Percentiles rank a stretch among this genome's conserved stretches.
Evolutionary conservation across 345 rosid species (phyloP).

Genomic region (Angophora floribunda): DNA sequence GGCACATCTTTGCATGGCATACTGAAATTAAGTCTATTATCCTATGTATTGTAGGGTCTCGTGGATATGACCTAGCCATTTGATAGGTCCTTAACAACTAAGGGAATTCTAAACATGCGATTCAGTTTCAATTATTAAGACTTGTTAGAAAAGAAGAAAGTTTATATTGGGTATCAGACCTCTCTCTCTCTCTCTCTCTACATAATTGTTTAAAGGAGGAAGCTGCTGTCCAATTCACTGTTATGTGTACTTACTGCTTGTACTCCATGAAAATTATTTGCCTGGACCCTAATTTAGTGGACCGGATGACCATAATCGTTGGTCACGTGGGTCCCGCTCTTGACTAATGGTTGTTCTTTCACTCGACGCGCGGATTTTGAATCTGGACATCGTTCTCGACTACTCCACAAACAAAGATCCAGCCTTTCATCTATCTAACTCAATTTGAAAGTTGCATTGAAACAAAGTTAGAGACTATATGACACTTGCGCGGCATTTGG

Average conservation of each 20-base stretch:
- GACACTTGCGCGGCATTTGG: neutral
- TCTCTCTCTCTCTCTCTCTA: too few species aligned
- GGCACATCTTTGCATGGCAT: neutral
- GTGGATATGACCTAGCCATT: neutral
- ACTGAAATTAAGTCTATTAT: neutral
- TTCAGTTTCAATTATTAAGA: neutral
- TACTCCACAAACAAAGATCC: neutral
- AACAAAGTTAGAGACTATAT: neutral
- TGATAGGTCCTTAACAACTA: neutral
- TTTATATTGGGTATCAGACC: neutral
- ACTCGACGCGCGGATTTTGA: neutral
- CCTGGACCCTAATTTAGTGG: neutral
- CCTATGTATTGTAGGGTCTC: neutral
- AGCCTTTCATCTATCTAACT: neutral
- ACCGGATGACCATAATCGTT: neutral
- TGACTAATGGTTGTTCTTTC: neutral
- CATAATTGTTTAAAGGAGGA: neutral
- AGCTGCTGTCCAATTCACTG: neutral
- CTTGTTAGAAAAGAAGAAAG: neutral
- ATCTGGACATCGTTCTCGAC: neutral
- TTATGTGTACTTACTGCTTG: neutral
- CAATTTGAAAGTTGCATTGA: neutral
- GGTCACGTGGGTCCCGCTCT: neutral
- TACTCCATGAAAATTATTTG: neutral
- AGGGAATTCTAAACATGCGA: neutral